phyloP scores from a whole-genome alignment of 176 grass and related monocot species.

The Eremochloa ophiuroides region DNA sequence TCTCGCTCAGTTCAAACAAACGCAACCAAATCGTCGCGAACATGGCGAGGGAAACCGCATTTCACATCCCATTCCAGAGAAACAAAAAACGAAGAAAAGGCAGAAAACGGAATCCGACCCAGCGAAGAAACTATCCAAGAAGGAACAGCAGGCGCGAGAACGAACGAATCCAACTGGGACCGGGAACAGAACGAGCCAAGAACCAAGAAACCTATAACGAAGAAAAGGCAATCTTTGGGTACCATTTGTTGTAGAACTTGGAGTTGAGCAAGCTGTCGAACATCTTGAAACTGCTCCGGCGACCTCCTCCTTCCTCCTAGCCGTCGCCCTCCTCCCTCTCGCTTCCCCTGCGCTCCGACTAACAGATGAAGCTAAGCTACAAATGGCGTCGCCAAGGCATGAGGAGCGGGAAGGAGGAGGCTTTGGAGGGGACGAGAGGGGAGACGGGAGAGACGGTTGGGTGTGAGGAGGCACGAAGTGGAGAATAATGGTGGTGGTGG shows the following conservation, averaged over 20 bases:
- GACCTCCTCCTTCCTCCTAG: neutral
- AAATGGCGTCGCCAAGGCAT: slow-evolving; percentile 20
- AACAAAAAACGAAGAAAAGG: neutral
- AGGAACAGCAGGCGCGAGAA: neutral
- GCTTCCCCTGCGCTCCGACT: slow-evolving; percentile 4
- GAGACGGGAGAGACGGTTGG: slow-evolving; percentile 3
- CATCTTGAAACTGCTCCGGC: slow-evolving; percentile 41
- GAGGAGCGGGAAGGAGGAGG: neutral
- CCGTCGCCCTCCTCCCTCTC: neutral
- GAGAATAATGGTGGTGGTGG: slow-evolving; percentile 28
- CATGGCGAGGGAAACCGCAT: neutral
- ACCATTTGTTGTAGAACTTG: slow-evolving; percentile 89
- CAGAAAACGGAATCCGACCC: neutral
- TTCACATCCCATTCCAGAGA: neutral
- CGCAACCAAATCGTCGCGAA: neutral
- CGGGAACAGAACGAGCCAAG: neutral
- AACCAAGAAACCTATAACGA: slow-evolving; percentile 5
- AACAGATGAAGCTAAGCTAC: neutral
- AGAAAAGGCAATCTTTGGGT: neutral
- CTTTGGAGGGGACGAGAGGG: neutral
- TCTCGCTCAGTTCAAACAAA: neutral
- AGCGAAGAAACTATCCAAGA: neutral
- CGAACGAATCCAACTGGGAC: neutral
- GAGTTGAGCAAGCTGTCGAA: slow-evolving; percentile 62
- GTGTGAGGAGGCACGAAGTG: slow-evolving; percentile 14